Evolutionary conservation across 805 yeast genomes (phyloP), one percentile per base, ranked within the genome.

Genomic region (Metschnikowia continentalis): DNA sequence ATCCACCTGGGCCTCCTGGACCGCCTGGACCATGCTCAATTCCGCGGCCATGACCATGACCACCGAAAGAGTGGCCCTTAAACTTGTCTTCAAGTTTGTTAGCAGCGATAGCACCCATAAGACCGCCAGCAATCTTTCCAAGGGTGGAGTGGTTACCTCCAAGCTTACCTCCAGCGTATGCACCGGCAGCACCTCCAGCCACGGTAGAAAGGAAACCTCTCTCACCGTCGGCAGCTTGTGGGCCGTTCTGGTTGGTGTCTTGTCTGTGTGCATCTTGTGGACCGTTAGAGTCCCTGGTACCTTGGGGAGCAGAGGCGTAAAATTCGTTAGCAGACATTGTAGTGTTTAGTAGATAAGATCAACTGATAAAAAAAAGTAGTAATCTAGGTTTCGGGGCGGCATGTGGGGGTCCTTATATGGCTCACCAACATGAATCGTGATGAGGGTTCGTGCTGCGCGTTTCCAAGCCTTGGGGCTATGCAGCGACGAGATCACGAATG

Each of bases 271-370:
- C 62, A 41, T 54, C 49, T 41, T 52, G 47, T 10, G 15, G 40
- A 20, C 32, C 36, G 51, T 43, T 40, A 47, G 52, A 51, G 48
- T 39, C 35, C 44, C 50, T 54, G 10, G 49, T 19, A 41, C 67
- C 64, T 46, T 63, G 62, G 10, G 60, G 71, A 47, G 76, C 79
- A 7, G 78, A 71, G 48, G 67, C 66, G 64, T 79, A 79, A 63
- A 72, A 79, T 52, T 79, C 83, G 79, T 79, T 78, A 52, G 82
- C 82, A 51, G 83, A 79, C 84, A 79, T 79, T 13, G 20, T 42
- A n/a, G 13, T n/a, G 14, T n/a, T 5, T 11, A 8, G 42, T 23
- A 15, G 11, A 37, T 19, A 14, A 37, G 26, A 19, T 20, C 7
- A 20, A 7, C 22, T 37, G 40, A 6, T 19, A 19, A 37, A 37